These are phyloP conservation scores for Sporodiniella umbellata DNA, from an alignment of 371 early-diverging fungal species.

Conservation along the genomic window DNA sequence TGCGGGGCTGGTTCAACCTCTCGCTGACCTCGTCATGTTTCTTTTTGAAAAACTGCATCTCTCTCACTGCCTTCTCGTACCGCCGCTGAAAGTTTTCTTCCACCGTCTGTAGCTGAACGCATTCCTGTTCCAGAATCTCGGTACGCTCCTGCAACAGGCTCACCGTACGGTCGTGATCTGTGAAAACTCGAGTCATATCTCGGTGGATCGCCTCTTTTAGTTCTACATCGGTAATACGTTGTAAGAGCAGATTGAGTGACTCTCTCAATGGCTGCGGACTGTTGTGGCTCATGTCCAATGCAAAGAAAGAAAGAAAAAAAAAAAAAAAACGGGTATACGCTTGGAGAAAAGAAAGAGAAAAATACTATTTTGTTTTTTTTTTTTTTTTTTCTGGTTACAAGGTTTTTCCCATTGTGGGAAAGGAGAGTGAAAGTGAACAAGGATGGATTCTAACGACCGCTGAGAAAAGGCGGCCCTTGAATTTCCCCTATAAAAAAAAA, in stretches of 20 bases:
- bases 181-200: constrained; percentile 25
- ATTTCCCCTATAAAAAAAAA: neutral
- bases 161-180: constrained; percentile 32
- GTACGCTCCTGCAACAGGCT: constrained; percentile 33
- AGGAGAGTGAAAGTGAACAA: neutral
- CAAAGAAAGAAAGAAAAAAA: neutral
- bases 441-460: too few relatives aligned
- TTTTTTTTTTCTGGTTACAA: neutral
- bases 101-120: constrained; percentile 18
- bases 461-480: constrained; percentile 1
- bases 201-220: constrained; percentile 24
- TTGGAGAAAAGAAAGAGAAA: neutral
- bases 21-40: constrained; percentile 25
- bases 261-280: constrained; percentile 9
- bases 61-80: constrained; percentile 48
- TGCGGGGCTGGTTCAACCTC: constrained; percentile 18
- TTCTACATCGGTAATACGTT: constrained; percentile 13
- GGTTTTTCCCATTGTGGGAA: neutral
- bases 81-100: constrained; percentile 24
- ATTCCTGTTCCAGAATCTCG: constrained; percentile 33
- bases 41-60: constrained; percentile 46
- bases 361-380: too few relatives aligned
- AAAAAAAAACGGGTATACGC: neutral
- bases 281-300: too few relatives aligned
- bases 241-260: constrained; percentile 6